phyloP scores from a whole-genome alignment of 768 basidiomycete species.

The Suillus brevipes region DNA sequence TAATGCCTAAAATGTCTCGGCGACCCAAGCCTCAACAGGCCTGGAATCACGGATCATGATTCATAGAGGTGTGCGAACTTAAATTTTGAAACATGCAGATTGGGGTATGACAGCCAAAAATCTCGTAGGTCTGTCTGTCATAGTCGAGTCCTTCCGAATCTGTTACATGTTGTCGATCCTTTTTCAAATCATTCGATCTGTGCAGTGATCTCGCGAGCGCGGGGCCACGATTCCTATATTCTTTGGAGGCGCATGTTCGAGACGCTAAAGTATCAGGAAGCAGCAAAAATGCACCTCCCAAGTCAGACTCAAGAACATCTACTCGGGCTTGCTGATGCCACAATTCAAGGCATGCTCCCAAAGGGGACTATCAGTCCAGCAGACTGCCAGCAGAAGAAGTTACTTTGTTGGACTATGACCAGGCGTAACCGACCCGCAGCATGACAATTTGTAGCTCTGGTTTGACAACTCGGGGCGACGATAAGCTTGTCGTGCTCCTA shows the following conservation, averaged over 20 bases:
- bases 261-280: neutral
- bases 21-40: neutral
- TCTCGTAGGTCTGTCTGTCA: neutral
- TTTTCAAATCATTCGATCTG: neutral
- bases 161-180: too few species aligned
- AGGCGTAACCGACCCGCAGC: too few species aligned
- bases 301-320: neutral
- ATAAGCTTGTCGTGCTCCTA: neutral
- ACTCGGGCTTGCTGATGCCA: neutral
- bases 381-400: neutral
- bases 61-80: neutral
- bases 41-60: neutral
- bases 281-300: neutral
- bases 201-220: neutral
- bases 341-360: neutral
- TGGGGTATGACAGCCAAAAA: neutral
- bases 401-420: neutral
- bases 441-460: neutral
- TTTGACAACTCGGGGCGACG: neutral
- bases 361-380: neutral
- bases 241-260: too few species aligned
- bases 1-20: neutral
- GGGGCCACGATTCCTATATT: neutral
- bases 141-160: neutral
- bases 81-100: neutral